These are phyloP conservation scores for Novymonas esmeraldas DNA, from an alignment of 208 protist species.

Conservation along the genomic window DNA sequence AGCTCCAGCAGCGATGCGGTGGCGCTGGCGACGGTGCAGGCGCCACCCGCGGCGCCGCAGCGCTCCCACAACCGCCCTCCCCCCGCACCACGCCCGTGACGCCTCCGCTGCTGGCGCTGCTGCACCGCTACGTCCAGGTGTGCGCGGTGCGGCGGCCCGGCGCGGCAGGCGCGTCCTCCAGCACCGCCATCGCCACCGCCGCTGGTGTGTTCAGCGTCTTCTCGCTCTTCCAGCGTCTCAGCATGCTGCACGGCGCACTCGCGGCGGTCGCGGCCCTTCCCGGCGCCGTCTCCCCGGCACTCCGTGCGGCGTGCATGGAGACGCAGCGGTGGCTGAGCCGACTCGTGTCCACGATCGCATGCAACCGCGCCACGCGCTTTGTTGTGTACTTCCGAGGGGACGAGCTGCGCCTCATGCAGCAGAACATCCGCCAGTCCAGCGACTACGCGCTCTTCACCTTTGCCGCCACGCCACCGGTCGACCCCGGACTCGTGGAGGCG, in stretches of 20 bases:
- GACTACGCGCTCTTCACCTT: conserved; percentile 84
- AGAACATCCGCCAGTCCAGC: conserved; percentile 56
- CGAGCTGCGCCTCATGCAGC: conserved; percentile 80
- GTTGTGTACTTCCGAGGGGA: conserved; percentile 89
- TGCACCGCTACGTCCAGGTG: conserved; percentile 14
- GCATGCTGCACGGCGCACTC: conserved; percentile 51
- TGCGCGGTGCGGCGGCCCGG: conserved; percentile 3
- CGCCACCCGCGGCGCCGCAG: background rate
- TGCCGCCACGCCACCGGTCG: conserved; percentile 68
- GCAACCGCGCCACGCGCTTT: conserved; percentile 79
- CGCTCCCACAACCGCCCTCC: too few species aligned
- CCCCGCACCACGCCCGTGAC: background rate
- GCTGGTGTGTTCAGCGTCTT: conserved; percentile 24
- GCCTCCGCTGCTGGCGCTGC: conserved; percentile 12
- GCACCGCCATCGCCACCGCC: background rate
- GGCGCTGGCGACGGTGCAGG: background rate
- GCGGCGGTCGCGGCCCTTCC: background rate
- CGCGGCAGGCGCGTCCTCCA: background rate
- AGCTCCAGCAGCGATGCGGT: conserved; percentile 17
- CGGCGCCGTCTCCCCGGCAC: background rate
- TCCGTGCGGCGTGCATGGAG: conserved; percentile 16
- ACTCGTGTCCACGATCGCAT: conserved; percentile 48
- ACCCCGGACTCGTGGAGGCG: conserved; percentile 42
- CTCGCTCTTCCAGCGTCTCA: conserved; percentile 68
- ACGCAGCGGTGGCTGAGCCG: conserved; percentile 36